Base-by-base conservation (phyloP, 1,139 yeast genomes). In the Yarrowia galli region DNA sequence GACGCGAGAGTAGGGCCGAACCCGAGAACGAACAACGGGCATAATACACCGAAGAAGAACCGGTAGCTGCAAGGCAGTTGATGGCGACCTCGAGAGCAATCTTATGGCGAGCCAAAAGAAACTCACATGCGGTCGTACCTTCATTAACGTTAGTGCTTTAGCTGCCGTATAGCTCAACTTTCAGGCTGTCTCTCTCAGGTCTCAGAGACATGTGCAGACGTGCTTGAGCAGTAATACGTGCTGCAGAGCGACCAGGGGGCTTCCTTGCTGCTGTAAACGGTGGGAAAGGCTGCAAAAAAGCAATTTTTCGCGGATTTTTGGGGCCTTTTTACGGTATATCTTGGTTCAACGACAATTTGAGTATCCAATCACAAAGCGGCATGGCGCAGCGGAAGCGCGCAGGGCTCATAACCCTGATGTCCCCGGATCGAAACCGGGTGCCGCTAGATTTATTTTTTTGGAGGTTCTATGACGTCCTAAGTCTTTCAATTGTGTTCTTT, bases 321-420 rank as follows among this genome's bases (percentile, higher is more conserved):
- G 22, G 3, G 15, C 32, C 4, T 23, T 36, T 38, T 38, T n/a
- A 54, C 61, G 13, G 18, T 2, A 13, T 54, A 38, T 12, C n/a
- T 23, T n/a, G 46, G 43, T 40, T 18, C 42, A 25, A n/a, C 35
- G 15, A 20, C 10, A 40, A 22, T 40, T 16, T 13, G 15, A 25
- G 16, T 16, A 53, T 15, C 58, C 60, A 53, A 53, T 53, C 60
- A 54, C 2, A 40, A 43, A 76, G 79, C 79, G 79, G 73, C 72
- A 92, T 91, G 96, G 96, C 97, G 97, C 97, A 91, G 97, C 87
- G 97, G 97, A 89, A 91, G 97, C 97, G 97, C 96, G 96, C 96
- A 89, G 96, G 96, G 96, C 96, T 89, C 96, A 91, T 92, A 92
- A 92, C 97, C 97, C 97, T 91, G 97, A 91, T 89, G 97, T 91